A percentile compares a stretch with the other conserved stretches of the same genome.
Evolutionary conservation across 768 basidiomycete species (phyloP).

Genomic region (Tylopilus balloui): DNA sequence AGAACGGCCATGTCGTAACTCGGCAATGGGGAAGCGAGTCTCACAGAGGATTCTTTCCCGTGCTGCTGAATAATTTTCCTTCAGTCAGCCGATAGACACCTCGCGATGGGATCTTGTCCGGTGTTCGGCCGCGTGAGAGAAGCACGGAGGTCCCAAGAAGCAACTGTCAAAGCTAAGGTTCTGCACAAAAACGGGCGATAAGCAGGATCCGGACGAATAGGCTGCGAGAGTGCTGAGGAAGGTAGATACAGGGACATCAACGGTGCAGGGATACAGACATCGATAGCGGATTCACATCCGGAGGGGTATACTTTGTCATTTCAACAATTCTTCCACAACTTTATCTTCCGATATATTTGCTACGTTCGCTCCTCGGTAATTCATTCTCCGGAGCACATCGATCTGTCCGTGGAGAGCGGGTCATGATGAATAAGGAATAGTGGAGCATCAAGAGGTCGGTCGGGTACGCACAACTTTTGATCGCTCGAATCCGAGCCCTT

Average conservation of each 20-base stretch:
- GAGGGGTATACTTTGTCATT: conserved; percentile 37
- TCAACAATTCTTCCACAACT: conserved; percentile 82
- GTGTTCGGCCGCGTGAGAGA: conserved; percentile 4
- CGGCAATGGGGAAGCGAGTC: neutral
- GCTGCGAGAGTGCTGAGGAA: conserved; percentile 12
- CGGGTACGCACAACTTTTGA: conserved; percentile 72
- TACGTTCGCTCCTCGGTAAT: conserved; percentile 82
- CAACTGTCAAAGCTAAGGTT: conserved; percentile 2
- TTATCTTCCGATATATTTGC: conserved; percentile 77
- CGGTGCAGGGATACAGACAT: conserved; percentile 23
- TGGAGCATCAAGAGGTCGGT: no score
- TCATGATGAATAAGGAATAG: neutral
- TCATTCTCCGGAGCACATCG: conserved; percentile 80
- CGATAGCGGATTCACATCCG: conserved; percentile 18
- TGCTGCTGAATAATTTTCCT: neutral
- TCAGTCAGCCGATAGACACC: conserved; percentile 3
- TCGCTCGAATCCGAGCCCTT: conserved; percentile 76
- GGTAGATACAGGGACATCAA: conserved; percentile 28
- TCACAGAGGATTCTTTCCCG: neutral
- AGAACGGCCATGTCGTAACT: neutral
- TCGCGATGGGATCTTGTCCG: conserved; percentile 6
- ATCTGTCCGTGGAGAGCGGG: conserved; percentile 45
- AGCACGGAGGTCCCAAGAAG: conserved; percentile 3
- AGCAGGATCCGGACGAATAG: conserved; percentile 15
- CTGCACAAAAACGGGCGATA: conserved; percentile 9